These are phyloP conservation scores for Ceratobasidium sp. DNA, from an alignment of 1,284 basidiomycete genomes.

Conservation along the genomic window DNA sequence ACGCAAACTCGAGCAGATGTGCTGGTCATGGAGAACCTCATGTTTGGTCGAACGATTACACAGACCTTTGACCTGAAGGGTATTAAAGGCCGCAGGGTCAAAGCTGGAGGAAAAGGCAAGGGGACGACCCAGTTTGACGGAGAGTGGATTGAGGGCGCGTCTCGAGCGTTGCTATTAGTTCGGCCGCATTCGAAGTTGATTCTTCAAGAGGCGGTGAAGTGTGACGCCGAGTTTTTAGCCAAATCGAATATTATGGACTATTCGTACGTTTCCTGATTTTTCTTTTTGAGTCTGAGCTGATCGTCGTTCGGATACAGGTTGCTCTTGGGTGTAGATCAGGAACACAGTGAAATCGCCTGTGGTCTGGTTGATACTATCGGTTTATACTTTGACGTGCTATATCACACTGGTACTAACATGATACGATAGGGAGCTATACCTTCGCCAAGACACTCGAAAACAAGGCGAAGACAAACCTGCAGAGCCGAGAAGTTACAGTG, in stretches of 20 bases:
- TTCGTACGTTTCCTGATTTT: conserved; percentile 63
- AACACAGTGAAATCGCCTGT: conserved; percentile 74
- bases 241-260: conserved; percentile 87
- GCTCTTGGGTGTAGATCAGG: conserved; percentile 74
- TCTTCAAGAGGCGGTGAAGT: conserved; percentile 73
- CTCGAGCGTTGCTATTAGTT: conserved; percentile 69
- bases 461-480: conserved; percentile 78
- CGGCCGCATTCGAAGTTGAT: conserved; percentile 77
- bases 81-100: conserved; percentile 77
- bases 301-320: conserved; percentile 60
- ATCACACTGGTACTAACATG: neutral
- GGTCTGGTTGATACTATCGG: conserved; percentile 86
- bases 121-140: conserved; percentile 74
- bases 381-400: conserved; percentile 49
- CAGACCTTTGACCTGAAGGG: conserved; percentile 85
- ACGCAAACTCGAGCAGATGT: conserved; percentile 77
- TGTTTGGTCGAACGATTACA: conserved; percentile 62
- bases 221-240: conserved; percentile 78
- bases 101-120: conserved; percentile 62
- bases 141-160: conserved; percentile 81
- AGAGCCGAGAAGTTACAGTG: conserved; percentile 76
- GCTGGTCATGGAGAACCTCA: conserved; percentile 85
- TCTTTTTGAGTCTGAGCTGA: conserved; percentile 8
- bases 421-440: conserved; percentile 72
- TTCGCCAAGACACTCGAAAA: conserved; percentile 83